A percentile compares a stretch with the other conserved stretches of the same genome.
These are phyloP conservation scores for Psophocarpus tetragonolobus DNA, from an alignment of 306 rosid species.

Conservation along the genomic window DNA sequence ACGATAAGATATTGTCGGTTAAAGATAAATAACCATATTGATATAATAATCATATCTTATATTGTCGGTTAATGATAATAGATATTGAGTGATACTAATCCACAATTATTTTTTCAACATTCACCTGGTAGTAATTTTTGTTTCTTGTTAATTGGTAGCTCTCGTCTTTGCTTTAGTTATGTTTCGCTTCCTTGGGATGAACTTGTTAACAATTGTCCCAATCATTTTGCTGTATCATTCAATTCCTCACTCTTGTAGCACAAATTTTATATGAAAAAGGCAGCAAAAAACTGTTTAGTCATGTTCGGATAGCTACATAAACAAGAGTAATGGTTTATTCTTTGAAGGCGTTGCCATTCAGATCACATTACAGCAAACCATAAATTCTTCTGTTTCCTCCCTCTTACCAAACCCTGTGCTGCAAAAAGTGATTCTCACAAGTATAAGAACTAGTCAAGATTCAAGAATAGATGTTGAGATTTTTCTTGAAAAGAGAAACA, in stretches of 20 bases:
- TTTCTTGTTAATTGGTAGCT: not conserved
- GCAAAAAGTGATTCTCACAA: not conserved
- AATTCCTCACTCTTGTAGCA: not conserved
- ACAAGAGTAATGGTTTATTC: not conserved
- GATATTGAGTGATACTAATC: too few relatives aligned
- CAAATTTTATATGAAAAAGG: not conserved
- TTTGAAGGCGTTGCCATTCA: not conserved
- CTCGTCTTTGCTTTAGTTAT: not conserved
- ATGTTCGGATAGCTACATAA: not conserved
- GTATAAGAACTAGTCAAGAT: not conserved
- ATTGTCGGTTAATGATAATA: too few relatives aligned
- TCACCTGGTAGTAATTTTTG: slow-evolving; percentile 3
- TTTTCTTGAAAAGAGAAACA: not conserved
- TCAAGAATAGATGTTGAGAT: not conserved
- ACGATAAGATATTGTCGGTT: too few relatives aligned
- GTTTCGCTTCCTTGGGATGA: slow-evolving; percentile 16
- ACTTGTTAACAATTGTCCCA: not conserved
- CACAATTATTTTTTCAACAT: too few relatives aligned
- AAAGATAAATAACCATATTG: too few relatives aligned
- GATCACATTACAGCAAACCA: not conserved
- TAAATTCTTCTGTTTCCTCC: not conserved
- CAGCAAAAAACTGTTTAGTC: slow-evolving; percentile 1
- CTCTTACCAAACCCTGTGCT: not conserved
- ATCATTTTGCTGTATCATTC: not conserved
- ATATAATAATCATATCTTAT: too few relatives aligned